Percentiles rank a stretch among this genome's conserved stretches.
These are phyloP conservation scores for Ciborinia camelliae DNA, from an alignment of 2,329 filamentous ascomycete species.

Conservation along the genomic window DNA sequence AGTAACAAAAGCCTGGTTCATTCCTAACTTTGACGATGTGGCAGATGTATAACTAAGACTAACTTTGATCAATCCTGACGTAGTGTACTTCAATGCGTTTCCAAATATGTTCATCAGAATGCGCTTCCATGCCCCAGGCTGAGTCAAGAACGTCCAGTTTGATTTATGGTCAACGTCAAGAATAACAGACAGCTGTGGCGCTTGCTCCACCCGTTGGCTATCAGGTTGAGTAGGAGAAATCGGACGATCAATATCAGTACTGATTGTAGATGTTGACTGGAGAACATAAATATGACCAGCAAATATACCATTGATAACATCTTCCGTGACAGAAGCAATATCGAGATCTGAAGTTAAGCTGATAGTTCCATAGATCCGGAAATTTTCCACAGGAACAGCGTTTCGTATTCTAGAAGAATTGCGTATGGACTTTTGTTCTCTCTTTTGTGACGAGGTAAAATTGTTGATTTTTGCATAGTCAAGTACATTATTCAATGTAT, in stretches of 20 bases:
- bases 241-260: neutral
- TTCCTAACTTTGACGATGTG: conserved; percentile 21
- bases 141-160: conserved; percentile 34
- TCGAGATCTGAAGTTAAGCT: conserved; percentile 34
- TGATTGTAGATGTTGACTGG: neutral
- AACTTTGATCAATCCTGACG: conserved; percentile 48
- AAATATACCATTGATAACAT: conserved; percentile 39
- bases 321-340: conserved; percentile 38
- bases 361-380: conserved; percentile 20
- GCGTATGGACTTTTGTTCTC: neutral
- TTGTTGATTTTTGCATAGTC: conserved; percentile 40
- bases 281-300: conserved; percentile 36
- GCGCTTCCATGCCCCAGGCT: conserved; percentile 32
- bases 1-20: conserved; percentile 28
- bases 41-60: conserved; percentile 36
- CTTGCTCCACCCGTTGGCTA: neutral
- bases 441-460: conserved; percentile 15
- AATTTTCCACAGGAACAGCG: neutral
- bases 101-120: conserved; percentile 61
- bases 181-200: conserved; percentile 43
- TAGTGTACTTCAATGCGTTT: conserved; percentile 60
- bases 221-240: neutral
- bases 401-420: neutral
- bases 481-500: conserved; percentile 40
- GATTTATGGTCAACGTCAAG: conserved; percentile 41